phyloP scores from a whole-genome alignment of 2,329 filamentous ascomycete species.

The Alternaria panax region DNA sequence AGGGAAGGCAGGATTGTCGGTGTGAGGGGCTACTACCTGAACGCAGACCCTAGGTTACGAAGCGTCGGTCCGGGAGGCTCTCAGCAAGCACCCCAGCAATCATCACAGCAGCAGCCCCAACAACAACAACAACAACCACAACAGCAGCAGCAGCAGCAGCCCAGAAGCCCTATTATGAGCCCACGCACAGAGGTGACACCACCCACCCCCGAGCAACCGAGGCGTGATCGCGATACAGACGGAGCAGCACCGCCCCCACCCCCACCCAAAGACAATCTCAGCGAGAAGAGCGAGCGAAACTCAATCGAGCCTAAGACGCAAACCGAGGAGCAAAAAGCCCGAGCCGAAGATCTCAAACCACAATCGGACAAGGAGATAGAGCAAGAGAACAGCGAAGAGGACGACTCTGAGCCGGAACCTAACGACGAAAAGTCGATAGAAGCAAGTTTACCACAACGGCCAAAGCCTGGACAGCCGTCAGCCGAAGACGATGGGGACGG shows the following conservation, averaged over 20 bases:
- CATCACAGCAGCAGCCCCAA: conserved; percentile 21
- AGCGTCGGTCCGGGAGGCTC: conserved; percentile 55
- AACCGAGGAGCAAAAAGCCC: conserved; percentile 44
- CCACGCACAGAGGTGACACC: conserved; percentile 60
- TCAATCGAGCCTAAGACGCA: conserved; percentile 43
- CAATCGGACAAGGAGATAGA: conserved; percentile 37
- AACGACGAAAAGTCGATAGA: conserved; percentile 36
- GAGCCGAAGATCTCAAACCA: conserved; percentile 44
- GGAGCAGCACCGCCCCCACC: conserved; percentile 43
- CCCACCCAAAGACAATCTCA: conserved; percentile 43
- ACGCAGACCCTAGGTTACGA: conserved; percentile 75
- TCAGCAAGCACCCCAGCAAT: conserved; percentile 34
- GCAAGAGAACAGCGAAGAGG: conserved; percentile 36
- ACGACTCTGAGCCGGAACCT: conserved; percentile 30
- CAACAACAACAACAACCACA: conserved; percentile 33
- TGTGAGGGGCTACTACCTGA: conserved; percentile 94
- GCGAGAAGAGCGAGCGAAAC: conserved; percentile 29
- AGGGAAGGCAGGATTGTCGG: conserved; percentile 90
- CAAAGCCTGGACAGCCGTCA: conserved; percentile 36
- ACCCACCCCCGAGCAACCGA: conserved; percentile 56
- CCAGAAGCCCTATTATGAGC: conserved; percentile 47
- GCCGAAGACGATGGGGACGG: conserved; percentile 43
- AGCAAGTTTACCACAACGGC: conserved; percentile 36
- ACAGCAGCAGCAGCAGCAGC: conserved; percentile 36
- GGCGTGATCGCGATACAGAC: conserved; percentile 31